A percentile compares a stretch with the other conserved stretches of the same genome.
Evolutionary conservation across 2,329 filamentous ascomycete genomes (phyloP).

Genomic region (Pezizomycotina sp.): DNA sequence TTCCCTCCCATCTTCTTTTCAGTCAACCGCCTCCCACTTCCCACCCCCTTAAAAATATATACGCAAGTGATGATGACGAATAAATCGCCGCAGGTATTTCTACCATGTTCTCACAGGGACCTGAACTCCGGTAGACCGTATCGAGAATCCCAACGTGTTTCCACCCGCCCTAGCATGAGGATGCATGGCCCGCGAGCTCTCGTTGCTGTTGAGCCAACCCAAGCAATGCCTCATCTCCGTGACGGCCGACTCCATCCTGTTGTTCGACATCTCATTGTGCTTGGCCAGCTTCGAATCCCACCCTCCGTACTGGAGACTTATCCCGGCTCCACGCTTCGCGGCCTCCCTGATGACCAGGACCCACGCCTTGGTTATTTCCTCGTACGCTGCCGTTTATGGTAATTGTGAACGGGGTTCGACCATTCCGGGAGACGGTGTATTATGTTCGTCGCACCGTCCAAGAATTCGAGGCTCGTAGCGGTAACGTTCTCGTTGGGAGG

Average conservation of each 20-base stretch:
- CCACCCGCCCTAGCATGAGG: too few relatives aligned
- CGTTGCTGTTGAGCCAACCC: slow-evolving; percentile 15
- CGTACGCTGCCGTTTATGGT: slow-evolving; percentile 88
- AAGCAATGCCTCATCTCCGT: slow-evolving; percentile 26
- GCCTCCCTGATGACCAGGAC: slow-evolving; percentile 78
- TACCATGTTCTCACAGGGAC: too few relatives aligned
- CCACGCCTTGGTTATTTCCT: slow-evolving; percentile 91
- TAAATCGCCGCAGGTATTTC: too few relatives aligned
- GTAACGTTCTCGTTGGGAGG: slow-evolving; percentile 77
- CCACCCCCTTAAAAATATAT: too few relatives aligned
- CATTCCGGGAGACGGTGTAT: slow-evolving; percentile 82
- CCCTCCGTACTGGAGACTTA: slow-evolving; percentile 70
- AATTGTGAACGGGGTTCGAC: slow-evolving; percentile 72
- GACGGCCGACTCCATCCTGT: slow-evolving; percentile 64
- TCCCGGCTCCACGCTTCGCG: slow-evolving; percentile 76
- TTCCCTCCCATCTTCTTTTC: too few relatives aligned
- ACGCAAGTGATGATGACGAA: too few relatives aligned
- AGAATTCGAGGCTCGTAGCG: slow-evolving; percentile 66
- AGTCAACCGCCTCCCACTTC: too few relatives aligned
- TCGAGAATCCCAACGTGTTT: too few relatives aligned
- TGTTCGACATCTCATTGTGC: slow-evolving; percentile 75
- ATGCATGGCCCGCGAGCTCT: too few relatives aligned
- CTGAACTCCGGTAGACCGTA: too few relatives aligned
- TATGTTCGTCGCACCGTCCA: slow-evolving; percentile 78
- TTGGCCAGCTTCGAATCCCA: slow-evolving; percentile 81